Evolutionary conservation across 495 filamentous ascomycete genomes (phyloP).

Genomic region (Lophiostoma macrostomum): DNA sequence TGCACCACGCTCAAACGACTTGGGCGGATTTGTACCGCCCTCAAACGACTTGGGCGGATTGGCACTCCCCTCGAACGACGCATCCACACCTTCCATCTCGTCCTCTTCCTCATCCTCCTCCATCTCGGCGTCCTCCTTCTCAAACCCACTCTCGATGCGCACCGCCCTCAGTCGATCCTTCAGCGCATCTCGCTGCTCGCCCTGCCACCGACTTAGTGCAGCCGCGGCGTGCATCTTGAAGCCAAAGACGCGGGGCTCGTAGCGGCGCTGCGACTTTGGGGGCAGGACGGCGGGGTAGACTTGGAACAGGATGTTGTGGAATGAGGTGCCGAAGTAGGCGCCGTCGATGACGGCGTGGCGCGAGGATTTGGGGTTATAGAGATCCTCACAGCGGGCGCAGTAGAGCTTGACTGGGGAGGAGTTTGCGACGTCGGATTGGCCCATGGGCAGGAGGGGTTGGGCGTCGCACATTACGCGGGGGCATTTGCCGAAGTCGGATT

Average conservation of each 20-base stretch:
- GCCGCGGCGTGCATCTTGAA: conserved; percentile 92
- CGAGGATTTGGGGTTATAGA: conserved; percentile 98
- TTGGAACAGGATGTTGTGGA: conserved; percentile 98
- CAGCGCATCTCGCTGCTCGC: conserved; percentile 73
- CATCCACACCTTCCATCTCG: conserved; percentile 35
- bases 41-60: too few species aligned
- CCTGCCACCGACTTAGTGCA: conserved; percentile 88
- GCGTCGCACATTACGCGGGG: conserved; percentile 90
- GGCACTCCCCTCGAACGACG: too few species aligned
- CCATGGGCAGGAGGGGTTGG: conserved; percentile 89
- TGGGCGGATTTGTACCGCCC: too few species aligned
- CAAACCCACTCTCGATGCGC: conserved; percentile 55
- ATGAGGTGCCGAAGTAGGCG: conserved; percentile 95
- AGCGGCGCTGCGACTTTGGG: conserved; percentile 77
- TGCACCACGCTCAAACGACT: too few species aligned
- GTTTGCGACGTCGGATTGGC: conserved; percentile 81
- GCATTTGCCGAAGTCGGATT: conserved; percentile 96
- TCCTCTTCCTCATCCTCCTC: conserved; percentile 46
- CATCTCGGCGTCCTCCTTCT: conserved; percentile 53
- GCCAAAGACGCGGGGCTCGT: conserved; percentile 85
- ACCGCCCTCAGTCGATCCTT: conserved; percentile 58
- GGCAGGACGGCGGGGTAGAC: conserved; percentile 90
- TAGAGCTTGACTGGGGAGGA: conserved; percentile 90
- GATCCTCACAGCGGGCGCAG: conserved; percentile 94
- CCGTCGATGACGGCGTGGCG: conserved; percentile 93